Evolutionary conservation across 106 monocot genomes (phyloP), one percentile per base, ranked within the genome.

Genomic region (Triglochin maritima): DNA sequence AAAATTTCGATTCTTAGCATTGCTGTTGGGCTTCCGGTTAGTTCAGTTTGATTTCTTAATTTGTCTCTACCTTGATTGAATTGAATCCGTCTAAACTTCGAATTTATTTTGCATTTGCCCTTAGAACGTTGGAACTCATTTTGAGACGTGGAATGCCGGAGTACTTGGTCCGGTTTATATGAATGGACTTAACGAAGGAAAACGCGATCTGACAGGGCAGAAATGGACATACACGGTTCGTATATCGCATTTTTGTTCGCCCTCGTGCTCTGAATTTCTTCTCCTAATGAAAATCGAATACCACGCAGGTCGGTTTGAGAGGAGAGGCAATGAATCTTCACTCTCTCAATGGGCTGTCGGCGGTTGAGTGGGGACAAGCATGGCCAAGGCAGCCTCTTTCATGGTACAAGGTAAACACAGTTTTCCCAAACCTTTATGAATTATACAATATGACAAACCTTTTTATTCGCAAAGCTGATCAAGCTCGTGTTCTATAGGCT

Each of bases 121-220:
- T 66, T 63, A 86, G 88, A 88, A 88, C 56, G 73, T 77, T 7
- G 88, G 88, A 11, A 69, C 17, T 46, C 88, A 88, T 71, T 88
- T 77, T 53, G 88, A 88, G 74, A 80, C 69, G 47, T 84, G 84
- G 88, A 88, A 88, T 68, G 65, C 75, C 58, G 88, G 88, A 16
- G 78, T 88, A 73, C 80, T 84, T 75, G 88, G 88, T 63, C 88
- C 88, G 46, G 88, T 88, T 29, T 72, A 72, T 2, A 69, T 88
- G 5, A 59, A 65, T 48, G 88, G 88, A 47, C 88, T 82, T 56
- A 80, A 82, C 16, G 79, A 73, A 56, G 84, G 84, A 46, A 80
- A 55, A 50, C 79, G 79, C 80, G 80, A 88, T 60, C 88, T 88
- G 60, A 72, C 84, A 13, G 59, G 57, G 49, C 85, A 78, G 72